Evolutionary conservation across 805 yeast species (phyloP).

Genomic region (Schizosaccharomyces japonicus): DNA sequence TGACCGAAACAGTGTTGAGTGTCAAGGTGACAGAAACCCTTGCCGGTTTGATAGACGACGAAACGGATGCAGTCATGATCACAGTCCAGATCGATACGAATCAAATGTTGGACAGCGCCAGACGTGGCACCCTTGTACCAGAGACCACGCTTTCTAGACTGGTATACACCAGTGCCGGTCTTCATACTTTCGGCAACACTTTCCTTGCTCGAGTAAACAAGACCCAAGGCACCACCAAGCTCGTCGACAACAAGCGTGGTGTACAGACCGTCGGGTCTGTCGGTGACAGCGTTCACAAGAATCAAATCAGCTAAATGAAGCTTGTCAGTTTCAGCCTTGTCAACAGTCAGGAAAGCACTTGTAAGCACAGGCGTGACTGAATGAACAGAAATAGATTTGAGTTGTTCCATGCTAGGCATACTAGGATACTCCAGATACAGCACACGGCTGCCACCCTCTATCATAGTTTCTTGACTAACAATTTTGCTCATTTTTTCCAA

Average conservation of each 20-base stretch:
- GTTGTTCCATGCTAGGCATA: background rate
- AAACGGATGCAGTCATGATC: conserved; percentile 80
- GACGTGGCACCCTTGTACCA: conserved; percentile 94
- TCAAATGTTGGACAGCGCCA: conserved; percentile 74
- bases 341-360: background rate
- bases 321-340: background rate
- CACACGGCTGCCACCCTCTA: background rate
- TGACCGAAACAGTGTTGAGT: conserved; percentile 62
- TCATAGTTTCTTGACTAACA: background rate
- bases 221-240: conserved; percentile 54
- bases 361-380: background rate
- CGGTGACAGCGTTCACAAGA: conserved; percentile 37
- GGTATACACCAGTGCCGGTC: conserved; percentile 73
- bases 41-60: conserved; percentile 61
- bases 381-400: background rate
- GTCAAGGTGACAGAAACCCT: conserved; percentile 80
- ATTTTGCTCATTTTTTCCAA: background rate
- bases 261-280: conserved; percentile 64
- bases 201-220: conserved; percentile 70
- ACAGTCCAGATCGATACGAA: conserved; percentile 55
- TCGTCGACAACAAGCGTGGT: conserved; percentile 60
- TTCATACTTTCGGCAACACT: conserved; percentile 63
- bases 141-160: conserved; percentile 65
- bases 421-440: background rate
- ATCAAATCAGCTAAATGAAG: conserved; percentile 24